Evolutionary conservation across 331 rosid genomes (phyloP), one percentile per base, ranked within the genome.

Genomic region (Phaseolus coccineus): DNA sequence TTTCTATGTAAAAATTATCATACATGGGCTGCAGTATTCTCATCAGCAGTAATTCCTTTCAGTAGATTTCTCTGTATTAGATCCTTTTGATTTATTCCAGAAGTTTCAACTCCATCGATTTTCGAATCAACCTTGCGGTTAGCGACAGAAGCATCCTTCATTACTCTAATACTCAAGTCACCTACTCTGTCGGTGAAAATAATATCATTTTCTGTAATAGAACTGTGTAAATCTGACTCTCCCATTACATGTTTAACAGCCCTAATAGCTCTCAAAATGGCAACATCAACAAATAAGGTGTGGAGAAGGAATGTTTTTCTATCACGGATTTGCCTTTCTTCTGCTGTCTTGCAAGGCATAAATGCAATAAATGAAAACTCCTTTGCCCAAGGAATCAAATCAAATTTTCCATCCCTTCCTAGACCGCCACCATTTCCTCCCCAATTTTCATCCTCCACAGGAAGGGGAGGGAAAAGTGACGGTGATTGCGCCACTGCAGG

Each of bases 391-490:
- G 93, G 94, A 72, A 89, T 79, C 79, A 89, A 83, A 76, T 93
- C 94, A 48, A 83, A 88, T 59, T 89, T 73, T 63, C 91, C 94
- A 31, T 88, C 97, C 79, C 86, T 88, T 80, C 97, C 97, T 13
- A 89, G 31, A 79, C 97, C 97, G 52, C 97, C 97, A 39, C 97
- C 94, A 82, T 91, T 93, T 81, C 97, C 97, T 47, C 93, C 93
- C 97, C 97, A 93, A 66, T 68, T 80, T 73, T 88, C 90, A 69
- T 91, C 98, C 85, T 93, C 98, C 81, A 80, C 56, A 0, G 98
- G 97, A 35, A 91, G 93, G 48, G 90, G 85, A 83, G 89, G 84
- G 81, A 93, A 93, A 74, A 68, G 71, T 9, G 92, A 74, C 1
- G 86, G 91, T 0, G 80, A 77, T 66, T 88, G 96, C 46, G 87